These are phyloP conservation scores for Crotalaria pallida DNA, from an alignment of 306 rosid species.

Conservation along the genomic window DNA sequence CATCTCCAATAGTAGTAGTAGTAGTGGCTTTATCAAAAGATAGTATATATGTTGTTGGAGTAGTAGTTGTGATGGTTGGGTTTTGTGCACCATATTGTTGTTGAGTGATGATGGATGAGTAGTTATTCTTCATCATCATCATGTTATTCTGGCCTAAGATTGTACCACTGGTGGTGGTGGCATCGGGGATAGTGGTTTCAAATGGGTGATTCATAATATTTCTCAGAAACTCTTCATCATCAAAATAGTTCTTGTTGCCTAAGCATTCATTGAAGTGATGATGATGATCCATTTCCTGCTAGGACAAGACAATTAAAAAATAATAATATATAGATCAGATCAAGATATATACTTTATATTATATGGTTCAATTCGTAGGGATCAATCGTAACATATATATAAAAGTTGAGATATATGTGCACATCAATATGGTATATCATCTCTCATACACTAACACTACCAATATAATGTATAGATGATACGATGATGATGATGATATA, in stretches of 20 bases:
- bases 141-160: not conserved
- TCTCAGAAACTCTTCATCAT: constrained; percentile 23
- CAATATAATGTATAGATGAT: no score
- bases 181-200: not conserved
- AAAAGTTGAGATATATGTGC: not conserved
- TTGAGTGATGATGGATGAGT: not conserved
- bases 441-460: no score
- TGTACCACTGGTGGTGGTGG: not conserved
- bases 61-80: not conserved
- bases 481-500: no score
- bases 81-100: not conserved
- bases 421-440: no score
- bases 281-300: constrained; percentile 8
- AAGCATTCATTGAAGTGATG: not conserved
- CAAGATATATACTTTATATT: not conserved
- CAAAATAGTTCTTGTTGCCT: not conserved
- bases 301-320: not conserved
- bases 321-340: not conserved
- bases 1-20: not conserved
- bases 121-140: not conserved
- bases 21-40: constrained; percentile 24
- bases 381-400: not conserved
- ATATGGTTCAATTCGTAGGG: no score
- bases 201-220: constrained; percentile 15
- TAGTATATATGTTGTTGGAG: constrained; percentile 1